phyloP scores from a whole-genome alignment of 768 basidiomycete species.

The Cyclocybe aegerita region DNA sequence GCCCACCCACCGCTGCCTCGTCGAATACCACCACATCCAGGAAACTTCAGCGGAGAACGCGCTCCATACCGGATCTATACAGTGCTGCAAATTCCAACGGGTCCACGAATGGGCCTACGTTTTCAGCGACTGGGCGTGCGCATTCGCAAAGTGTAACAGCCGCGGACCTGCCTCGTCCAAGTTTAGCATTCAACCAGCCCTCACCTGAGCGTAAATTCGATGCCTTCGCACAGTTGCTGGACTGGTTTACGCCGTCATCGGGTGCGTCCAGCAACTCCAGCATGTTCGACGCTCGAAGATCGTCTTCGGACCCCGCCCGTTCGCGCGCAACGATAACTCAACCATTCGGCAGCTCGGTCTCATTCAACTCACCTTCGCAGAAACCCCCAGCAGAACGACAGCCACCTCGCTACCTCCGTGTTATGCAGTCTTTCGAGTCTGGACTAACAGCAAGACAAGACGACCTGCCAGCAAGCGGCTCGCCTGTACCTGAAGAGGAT shows the following conservation, averaged over 20 bases:
- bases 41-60: constrained; percentile 63
- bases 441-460: constrained; percentile 70
- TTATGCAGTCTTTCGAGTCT: constrained; percentile 88
- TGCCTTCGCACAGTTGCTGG: constrained; percentile 66
- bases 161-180: constrained; percentile 55
- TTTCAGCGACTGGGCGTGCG: constrained; percentile 46
- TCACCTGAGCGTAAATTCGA: constrained; percentile 36
- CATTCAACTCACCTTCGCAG: constrained; percentile 59
- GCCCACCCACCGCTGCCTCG: constrained; percentile 25
- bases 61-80: constrained; percentile 67
- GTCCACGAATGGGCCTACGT: constrained; percentile 22
- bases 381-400: constrained; percentile 41
- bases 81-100: constrained; percentile 26
- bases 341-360: constrained; percentile 66
- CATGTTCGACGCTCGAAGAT: constrained; percentile 23
- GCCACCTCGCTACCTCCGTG: constrained; percentile 61
- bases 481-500: constrained; percentile 15
- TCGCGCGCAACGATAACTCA: constrained; percentile 36
- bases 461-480: constrained; percentile 19
- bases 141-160: constrained; percentile 82
- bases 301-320: constrained; percentile 21
- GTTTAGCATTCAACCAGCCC: constrained; percentile 26
- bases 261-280: constrained; percentile 39
- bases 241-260: constrained; percentile 44
- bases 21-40: constrained; percentile 33